Conservation (phyloP, 805 yeast genomes). For the Starmerella davenportii region DNA sequence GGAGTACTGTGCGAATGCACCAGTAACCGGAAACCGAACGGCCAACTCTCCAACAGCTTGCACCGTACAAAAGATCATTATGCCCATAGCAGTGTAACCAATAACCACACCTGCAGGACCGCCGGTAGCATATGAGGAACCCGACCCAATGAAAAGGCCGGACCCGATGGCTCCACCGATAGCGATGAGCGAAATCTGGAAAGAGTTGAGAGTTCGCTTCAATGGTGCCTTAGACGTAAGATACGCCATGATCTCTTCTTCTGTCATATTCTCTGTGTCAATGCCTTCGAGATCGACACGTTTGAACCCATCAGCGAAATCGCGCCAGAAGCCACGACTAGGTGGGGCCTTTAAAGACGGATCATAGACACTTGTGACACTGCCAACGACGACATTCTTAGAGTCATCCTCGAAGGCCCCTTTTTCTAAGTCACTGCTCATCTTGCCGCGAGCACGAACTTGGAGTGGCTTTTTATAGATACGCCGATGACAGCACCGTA, state of each 20-base stretch:
- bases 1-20: slow-evolving; percentile 42
- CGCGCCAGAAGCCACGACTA: slow-evolving; percentile 5
- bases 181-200: slow-evolving; percentile 42
- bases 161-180: slow-evolving; percentile 78
- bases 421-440: slow-evolving; percentile 1
- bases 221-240: slow-evolving; percentile 14
- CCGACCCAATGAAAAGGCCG: slow-evolving; percentile 40
- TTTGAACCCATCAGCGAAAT: slow-evolving; percentile 26
- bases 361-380: neutral
- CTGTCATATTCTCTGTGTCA: slow-evolving; percentile 22
- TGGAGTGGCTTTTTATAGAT: too few species aligned
- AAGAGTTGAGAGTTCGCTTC: slow-evolving; percentile 24
- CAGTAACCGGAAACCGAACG: slow-evolving; percentile 40
- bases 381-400: neutral
- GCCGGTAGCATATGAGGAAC: slow-evolving; percentile 30
- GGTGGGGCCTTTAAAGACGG: slow-evolving; percentile 1
- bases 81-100: slow-evolving; percentile 42
- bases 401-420: neutral
- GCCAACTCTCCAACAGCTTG: slow-evolving; percentile 54
- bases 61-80: slow-evolving; percentile 46
- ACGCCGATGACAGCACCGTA: too few species aligned
- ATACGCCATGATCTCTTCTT: slow-evolving; percentile 17
- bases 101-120: slow-evolving; percentile 43
- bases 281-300: slow-evolving; percentile 28
- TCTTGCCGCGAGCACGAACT: too few species aligned